phyloP scores from a whole-genome alignment of 106 monocot genomes.

The Ottelia alismoides region DNA sequence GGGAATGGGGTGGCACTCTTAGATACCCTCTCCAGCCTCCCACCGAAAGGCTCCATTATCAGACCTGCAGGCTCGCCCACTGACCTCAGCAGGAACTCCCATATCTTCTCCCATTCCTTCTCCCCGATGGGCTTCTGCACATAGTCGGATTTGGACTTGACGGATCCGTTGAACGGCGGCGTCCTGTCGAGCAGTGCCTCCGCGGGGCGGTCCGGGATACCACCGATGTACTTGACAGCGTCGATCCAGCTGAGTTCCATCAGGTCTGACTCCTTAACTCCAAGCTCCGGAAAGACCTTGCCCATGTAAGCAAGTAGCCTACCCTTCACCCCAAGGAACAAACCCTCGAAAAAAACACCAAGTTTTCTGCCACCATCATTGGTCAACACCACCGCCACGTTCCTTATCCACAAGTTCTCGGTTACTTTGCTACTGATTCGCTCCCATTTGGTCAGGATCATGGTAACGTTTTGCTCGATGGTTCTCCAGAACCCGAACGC shows the following conservation, averaged over 20 bases:
- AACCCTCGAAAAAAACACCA: neutral
- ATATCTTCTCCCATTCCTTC: slow-evolving; percentile 1
- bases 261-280: neutral
- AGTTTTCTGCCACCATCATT: no score
- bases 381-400: neutral
- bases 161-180: neutral
- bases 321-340: neutral
- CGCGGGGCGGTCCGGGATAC: neutral
- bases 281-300: slow-evolving; percentile 3
- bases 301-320: neutral
- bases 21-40: slow-evolving; percentile 2
- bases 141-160: slow-evolving; percentile 11
- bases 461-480: neutral
- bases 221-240: slow-evolving; percentile 2
- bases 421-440: neutral
- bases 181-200: neutral
- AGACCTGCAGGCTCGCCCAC: neutral
- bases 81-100: neutral
- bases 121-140: slow-evolving; percentile 4
- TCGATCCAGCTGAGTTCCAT: slow-evolving; percentile 5
- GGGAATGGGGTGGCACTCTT: slow-evolving; percentile 1
- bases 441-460: slow-evolving; percentile 13
- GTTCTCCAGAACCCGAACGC: slow-evolving; percentile 8
- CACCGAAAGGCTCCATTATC: slow-evolving; percentile 7
- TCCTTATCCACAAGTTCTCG: neutral